Evolutionary conservation across 805 yeast genomes (phyloP), one percentile per base, ranked within the genome.

Genomic region (Nakazawaea anatomiae): DNA sequence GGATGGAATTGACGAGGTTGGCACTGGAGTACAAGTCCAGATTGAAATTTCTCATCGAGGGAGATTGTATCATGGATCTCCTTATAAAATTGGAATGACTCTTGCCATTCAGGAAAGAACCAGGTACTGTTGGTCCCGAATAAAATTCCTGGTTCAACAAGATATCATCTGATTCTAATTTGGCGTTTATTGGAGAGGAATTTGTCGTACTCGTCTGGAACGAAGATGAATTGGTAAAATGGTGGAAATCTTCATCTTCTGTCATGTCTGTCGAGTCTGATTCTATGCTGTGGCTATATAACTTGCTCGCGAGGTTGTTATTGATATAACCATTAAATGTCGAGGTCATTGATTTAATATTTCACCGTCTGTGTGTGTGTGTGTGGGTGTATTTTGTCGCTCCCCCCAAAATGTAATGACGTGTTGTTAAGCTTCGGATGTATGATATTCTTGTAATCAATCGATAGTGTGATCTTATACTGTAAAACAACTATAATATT

Each of bases 191-290:
- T 18, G 42, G 51, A 5, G 57, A 45, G 6, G 69, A 62, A 1
- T 70, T 63, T 4, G 61, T 55, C 1, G 70, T 62, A 50, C 70
- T 66, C 3, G 72, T 69, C 54, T 68, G 71, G 44, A 68, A 64
- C 25, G 73, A 68, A 9, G 71, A 66, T 0, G 71, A 66, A 28
- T 66, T 57, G 44, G 66, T 69, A 10, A 61, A 46, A 40, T 56
- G 51, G 46, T 56, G 60, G 54, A 64, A 64, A 50, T 68, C 72
- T 27, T 60, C 65, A 38, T 68, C 72, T 14, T 65, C 64, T 3
- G 59, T 58, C 32, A 70, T 63, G 47, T 61, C 63, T 14, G 71
- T 51, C 28, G 53, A 51, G n/a, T 43, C 50, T 32, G 53, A 42
- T 29, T 31, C 32, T 34, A 46, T 42, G 31, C 53, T 51, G 4